Evolutionary conservation across 1,139 yeast genomes (phyloP), one percentile per base, ranked within the genome.

Genomic region (Kodamaea arcana): DNA sequence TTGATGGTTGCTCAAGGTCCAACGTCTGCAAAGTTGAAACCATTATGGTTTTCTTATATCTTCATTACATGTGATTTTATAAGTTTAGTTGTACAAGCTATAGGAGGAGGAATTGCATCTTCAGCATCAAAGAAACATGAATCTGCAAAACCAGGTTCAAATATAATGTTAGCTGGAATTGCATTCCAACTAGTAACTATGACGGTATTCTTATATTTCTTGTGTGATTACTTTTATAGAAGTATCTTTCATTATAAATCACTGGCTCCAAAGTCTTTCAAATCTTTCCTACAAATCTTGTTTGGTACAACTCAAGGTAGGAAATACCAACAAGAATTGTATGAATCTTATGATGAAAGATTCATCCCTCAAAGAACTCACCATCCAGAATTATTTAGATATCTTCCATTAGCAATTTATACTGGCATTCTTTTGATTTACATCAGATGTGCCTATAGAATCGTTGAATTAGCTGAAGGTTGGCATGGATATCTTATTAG

Each of bases 81-180:
- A 4, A 59, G 66, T 33, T 52, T 66, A 38, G 44, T 57, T 4
- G 43, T 63, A 33, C 71, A 66, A 47, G 70, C 66, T 1, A 48
- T 51, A 17, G 71, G 71, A 9, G 72, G 71, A 7, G 66, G 54
- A 2, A 44, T 55, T 29, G 69, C 71, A 2, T 60, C 66, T 2
- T 40, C 45, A 15, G 46, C 52, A 4, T 44, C 58, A 4, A 35
- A 47, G 18, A 30, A 44, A 4, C 46, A 46, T 16, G 43, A 44
- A 27, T 39, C 43, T 33, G 41, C 58, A 1, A 32, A 35, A 1
- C 21, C 43, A 2, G 72, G 71, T 4, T 62, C 69, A 1, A 43
- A 56, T 37, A 44, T 61, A 10, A 65, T 66, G 71, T 51, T 65
- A 28, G 62, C 59, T 1, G 71, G 71, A 14, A 62, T 65, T 23